A percentile compares a stretch with the other conserved stretches of the same genome.
Conservation (phyloP, 2,329 filamentous ascomycete species). For the Fusarium continuum region DNA sequence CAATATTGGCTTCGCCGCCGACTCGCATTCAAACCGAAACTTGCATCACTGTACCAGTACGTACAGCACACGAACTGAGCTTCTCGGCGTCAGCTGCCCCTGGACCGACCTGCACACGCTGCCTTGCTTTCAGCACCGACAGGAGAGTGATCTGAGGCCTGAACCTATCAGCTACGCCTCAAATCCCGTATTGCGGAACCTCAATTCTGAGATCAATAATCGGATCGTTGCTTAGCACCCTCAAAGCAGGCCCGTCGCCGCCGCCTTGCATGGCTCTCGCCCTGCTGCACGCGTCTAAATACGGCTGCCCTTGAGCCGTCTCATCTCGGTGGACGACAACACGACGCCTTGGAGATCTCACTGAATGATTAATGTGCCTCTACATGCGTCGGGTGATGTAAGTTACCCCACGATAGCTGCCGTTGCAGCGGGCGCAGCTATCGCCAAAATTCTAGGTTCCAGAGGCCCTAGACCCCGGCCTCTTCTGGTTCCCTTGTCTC, state of each 20-base stretch:
- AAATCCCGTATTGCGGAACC: constrained; percentile 23
- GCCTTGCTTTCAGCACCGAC: constrained; percentile 17
- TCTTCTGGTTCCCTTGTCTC: not conserved
- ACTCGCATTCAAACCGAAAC: constrained; percentile 15
- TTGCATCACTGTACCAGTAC: not conserved
- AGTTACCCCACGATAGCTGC: constrained; percentile 38
- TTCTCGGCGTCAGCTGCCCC: constrained; percentile 26
- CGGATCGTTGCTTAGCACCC: constrained; percentile 18
- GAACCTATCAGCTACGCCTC: constrained; percentile 23
- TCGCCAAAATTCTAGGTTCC: constrained; percentile 7
- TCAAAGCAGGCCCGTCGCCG: constrained; percentile 12
- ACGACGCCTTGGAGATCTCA: constrained; percentile 13
- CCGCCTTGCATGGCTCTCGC: constrained; percentile 30
- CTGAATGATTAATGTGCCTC: constrained; percentile 14
- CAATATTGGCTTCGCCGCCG: constrained; percentile 19
- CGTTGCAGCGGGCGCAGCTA: constrained; percentile 35
- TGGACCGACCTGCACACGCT: constrained; percentile 6
- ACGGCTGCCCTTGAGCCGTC: not conserved
- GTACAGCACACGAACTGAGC: constrained; percentile 1
- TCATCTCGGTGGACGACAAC: constrained; percentile 22
- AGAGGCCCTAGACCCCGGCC: constrained; percentile 4
- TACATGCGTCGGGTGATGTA: constrained; percentile 18
- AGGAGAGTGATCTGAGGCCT: constrained; percentile 12
- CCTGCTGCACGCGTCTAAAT: constrained; percentile 29
- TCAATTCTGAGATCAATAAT: constrained; percentile 11